These are phyloP conservation scores for Naegleria fowleri DNA, from an alignment of 208 protist genomes.

Conservation along the genomic window DNA sequence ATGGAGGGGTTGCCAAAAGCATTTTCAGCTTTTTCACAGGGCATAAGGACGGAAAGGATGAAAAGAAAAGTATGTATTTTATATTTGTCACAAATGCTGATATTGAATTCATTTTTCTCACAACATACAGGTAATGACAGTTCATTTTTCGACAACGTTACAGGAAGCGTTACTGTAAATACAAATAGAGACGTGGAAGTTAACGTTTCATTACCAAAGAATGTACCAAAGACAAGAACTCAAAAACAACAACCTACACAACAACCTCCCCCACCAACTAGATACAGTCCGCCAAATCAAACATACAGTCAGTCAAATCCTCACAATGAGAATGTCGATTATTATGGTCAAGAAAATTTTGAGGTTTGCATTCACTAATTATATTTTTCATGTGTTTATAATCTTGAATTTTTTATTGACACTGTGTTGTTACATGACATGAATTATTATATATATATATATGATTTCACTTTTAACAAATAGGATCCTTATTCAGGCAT, in stretches of 20 bases:
- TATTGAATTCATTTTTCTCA: too few species aligned
- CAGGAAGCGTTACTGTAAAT: neutral
- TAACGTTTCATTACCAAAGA: neutral
- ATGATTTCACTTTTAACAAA: neutral
- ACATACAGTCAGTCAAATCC: neutral
- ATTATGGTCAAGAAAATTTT: neutral
- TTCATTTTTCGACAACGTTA: neutral
- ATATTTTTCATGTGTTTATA: neutral
- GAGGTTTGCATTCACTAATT: neutral
- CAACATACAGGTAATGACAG: neutral
- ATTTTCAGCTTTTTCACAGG: neutral
- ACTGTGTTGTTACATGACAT: neutral
- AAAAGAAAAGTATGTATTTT: neutral
- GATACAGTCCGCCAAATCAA: neutral
- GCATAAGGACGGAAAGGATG: neutral
- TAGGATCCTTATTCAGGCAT: neutral
- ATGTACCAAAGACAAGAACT: neutral
- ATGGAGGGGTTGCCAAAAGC: neutral
- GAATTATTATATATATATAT: too few species aligned
- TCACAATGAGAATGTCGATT: neutral
- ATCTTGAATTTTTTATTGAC: neutral
- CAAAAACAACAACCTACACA: neutral
- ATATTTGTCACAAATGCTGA: too few species aligned
- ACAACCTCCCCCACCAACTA: neutral
- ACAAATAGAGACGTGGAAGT: neutral